These are phyloP conservation scores for Eutrema salsugineum DNA, from an alignment of 441 rosid genomes.

Conservation along the genomic window DNA sequence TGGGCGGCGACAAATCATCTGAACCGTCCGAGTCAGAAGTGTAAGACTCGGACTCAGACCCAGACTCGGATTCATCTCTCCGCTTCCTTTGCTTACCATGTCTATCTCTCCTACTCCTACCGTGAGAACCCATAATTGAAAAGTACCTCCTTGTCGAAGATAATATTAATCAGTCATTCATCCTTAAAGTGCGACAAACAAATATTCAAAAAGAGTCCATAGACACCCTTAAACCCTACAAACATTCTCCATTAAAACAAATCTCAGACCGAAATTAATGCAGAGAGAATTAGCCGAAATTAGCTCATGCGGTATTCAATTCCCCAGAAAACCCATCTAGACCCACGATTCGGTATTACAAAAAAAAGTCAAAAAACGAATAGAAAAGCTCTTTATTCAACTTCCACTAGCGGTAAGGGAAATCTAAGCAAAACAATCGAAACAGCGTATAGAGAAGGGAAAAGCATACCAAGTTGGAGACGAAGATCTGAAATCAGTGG, in stretches of 20 bases:
- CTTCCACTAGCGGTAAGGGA: neutral
- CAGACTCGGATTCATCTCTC: conserved; percentile 31
- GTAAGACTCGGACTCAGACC: conserved; percentile 31
- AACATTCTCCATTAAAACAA: neutral
- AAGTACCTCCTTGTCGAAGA: neutral
- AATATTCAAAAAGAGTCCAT: neutral
- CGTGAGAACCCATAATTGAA: conserved; percentile 17
- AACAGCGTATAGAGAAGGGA: neutral
- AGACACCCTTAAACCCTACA: neutral
- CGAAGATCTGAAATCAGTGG: neutral
- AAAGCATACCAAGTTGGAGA: neutral
- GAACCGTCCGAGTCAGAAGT: conserved; percentile 22
- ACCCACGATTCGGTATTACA: neutral
- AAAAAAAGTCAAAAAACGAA: neutral
- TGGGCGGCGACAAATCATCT: conserved; percentile 16
- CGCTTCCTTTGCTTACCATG: conserved; percentile 23
- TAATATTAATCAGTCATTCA: neutral
- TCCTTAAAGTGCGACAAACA: neutral
- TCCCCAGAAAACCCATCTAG: neutral
- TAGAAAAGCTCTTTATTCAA: neutral
- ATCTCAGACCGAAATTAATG: neutral
- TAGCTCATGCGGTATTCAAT: neutral
- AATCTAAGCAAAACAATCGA: neutral
- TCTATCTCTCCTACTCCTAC: conserved; percentile 35
- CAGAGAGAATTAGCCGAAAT: neutral